Evolutionary conservation across 371 early-diverging fungal genomes (phyloP).

Genomic region (Fennellomyces sp.): DNA sequence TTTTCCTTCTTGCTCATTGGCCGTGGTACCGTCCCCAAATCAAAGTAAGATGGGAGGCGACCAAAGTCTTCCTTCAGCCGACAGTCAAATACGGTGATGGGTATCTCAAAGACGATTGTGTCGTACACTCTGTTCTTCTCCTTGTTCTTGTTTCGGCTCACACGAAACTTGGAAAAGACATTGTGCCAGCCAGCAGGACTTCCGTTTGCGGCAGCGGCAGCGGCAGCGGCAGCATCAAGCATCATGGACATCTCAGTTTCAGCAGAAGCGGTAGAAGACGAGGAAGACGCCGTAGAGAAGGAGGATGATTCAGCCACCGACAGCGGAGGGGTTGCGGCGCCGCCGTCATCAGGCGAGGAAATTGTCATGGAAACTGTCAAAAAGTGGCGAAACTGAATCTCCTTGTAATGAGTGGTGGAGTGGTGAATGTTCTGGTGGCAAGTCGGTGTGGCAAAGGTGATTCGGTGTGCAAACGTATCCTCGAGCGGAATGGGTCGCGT

Average conservation of each 20-base stretch:
- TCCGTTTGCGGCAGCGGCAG: not conserved
- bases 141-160: conserved; percentile 6
- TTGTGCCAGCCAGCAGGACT: conserved; percentile 12
- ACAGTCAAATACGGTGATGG: conserved; percentile 44
- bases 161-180: conserved; percentile 25
- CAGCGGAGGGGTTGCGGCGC: conserved; percentile 7
- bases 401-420: conserved; percentile 35
- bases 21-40: conserved; percentile 27
- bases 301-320: not conserved
- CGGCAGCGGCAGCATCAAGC: not conserved
- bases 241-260: not conserved
- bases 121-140: conserved; percentile 20
- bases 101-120: conserved; percentile 26
- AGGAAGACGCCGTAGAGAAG: conserved; percentile 15
- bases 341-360: conserved; percentile 30
- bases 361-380: conserved; percentile 31
- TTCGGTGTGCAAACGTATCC: conserved; percentile 40
- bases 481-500: conserved; percentile 21
- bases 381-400: conserved; percentile 37
- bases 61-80: conserved; percentile 53
- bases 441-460: conserved; percentile 41
- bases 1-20: not conserved
- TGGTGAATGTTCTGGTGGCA: conserved; percentile 42
- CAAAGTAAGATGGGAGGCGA: conserved; percentile 45
- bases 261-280: conserved; percentile 4